Evolutionary conservation across 768 basidiomycete genomes (phyloP).

Genomic region (Lactarius deliciosus): DNA sequence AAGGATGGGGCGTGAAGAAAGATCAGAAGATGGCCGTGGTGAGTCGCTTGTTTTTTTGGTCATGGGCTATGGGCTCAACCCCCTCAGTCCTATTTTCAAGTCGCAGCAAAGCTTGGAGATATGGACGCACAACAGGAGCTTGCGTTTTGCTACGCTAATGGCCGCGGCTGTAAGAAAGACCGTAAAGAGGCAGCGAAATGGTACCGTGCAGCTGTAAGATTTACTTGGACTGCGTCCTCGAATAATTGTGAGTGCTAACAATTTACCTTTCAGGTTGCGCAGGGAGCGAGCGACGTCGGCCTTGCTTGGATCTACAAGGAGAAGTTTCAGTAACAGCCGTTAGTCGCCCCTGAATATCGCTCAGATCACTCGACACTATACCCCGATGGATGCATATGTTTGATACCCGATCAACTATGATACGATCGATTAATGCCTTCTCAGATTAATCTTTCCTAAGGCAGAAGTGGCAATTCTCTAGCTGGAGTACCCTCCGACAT

Average conservation of each 20-base stretch:
- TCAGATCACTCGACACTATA: not conserved
- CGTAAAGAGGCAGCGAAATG: conserved; percentile 83
- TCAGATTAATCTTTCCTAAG: not conserved
- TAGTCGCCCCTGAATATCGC: not conserved
- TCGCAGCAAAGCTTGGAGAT: conserved; percentile 84
- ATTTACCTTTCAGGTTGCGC: conserved; percentile 45
- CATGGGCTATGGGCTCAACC: conserved; percentile 2
- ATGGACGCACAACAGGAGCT: conserved; percentile 85
- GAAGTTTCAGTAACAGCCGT: conserved; percentile 51
- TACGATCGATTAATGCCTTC: not conserved
- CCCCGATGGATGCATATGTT: not conserved
- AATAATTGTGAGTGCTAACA: not conserved
- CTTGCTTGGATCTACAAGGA: conserved; percentile 92
- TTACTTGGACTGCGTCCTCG: not conserved
- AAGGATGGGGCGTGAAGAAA: conserved; percentile 86
- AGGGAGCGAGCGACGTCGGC: conserved; percentile 79
- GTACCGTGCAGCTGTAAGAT: conserved; percentile 81
- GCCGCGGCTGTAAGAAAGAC: conserved; percentile 87
- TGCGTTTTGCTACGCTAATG: conserved; percentile 82
- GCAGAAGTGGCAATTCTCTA: not conserved
- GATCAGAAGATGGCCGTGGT: conserved; percentile 90
- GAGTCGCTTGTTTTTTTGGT: conserved; percentile 35
- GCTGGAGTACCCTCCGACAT: not conserved
- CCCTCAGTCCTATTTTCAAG: conserved; percentile 72
- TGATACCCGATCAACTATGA: not conserved